Evolutionary conservation across 129 eudicot genomes (phyloP), one percentile per base, ranked within the genome.

Genomic region (Chrysanthemum lavandulifolium): DNA sequence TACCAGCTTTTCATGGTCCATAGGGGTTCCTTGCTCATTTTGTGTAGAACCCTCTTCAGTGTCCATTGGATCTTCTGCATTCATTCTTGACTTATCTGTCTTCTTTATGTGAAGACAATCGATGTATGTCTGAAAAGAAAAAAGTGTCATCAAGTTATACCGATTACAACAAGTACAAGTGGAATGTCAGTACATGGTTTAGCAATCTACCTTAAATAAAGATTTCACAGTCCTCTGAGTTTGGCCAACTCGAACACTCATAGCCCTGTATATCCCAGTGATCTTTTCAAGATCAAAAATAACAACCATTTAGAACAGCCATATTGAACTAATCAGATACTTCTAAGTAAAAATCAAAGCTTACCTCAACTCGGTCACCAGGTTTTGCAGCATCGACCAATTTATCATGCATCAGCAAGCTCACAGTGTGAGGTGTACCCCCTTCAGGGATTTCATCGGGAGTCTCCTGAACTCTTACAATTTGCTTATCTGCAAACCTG

Each of bases 361-460:
- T 81, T 77, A 94, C 99, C 89, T 90, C 99, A 80, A 90, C 96
- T 53, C 99, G 83, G 86, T 94, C 99, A 83, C 99, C 97, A 27
- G 99, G 99, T 85, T 88, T 94, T 63, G 84, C 99, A 61, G 88
- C 86, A 83, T 94, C 99, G 3, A 90, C 99, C 80, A 94, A 79
- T 78, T 88, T 94, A 82, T 94, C 99, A 55, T 94, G 99, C 99
- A 94, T 86, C 80, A 94, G 82, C 86, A 94, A 88, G 84, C 97
- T 94, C 27, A 90, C 97, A 1, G 98, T 94, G 78, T 94, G 98
- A 65, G 99, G 99, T 13, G 99, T 94, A 57, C 99, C 99, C 50
- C 99, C 99, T 69, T 94, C 99, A 47, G 97, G 97, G 68, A 94
- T 94, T 76, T 94, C 97, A 84, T 94, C 97, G 27, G 99, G 97